Base-by-base conservation (phyloP, 2,329 filamentous ascomycete species). In the Fusarium mangiferae region DNA sequence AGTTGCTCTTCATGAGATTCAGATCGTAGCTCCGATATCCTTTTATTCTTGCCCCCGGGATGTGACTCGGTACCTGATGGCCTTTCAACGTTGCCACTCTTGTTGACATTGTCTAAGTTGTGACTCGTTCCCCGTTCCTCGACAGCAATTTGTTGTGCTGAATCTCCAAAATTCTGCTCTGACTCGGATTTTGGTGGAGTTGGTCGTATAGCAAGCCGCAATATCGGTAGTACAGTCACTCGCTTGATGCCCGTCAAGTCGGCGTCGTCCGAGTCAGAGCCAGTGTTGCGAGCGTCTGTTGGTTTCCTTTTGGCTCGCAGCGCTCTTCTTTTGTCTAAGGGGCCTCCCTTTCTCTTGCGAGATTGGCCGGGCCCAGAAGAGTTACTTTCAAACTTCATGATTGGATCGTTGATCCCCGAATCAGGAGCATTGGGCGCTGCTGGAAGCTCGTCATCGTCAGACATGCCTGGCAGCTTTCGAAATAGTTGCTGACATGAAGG, bases 71-170 rank as follows among this genome's bases (percentile, higher is more conserved):
- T 30, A 0, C 4, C 6, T 9, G 3, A 17, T 10, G 20, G 14
- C 4, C 4, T 0, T 8, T 48, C 45, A 22, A 12, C 10, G 14
- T 4, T 30, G 3, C 0, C 6, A 4, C 10, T 22, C 14, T n/a
- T 10, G 13, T 20, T 9, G 0, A 0, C 0, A 9, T 1, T 6
- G 22, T 17, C 20, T 3, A 6, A 30, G 4, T 14, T 22, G 9
- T 0, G 7, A 5, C 9, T n/a, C 26, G 6, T n/a, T 48, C 12
- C 3, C 20, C 30, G 20, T 8, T 12, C 9, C 8, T n/a, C 9
- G 0, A 0, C 6, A 30, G 2, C 26, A 22, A 6, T 6, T 0
- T n/a, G 1, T 48, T 12, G 20, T 12, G 0, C 10, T n/a, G 28
- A 49, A 2, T 7, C 4, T 5, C 5, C 14, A 0, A 12, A 0